phyloP scores from a whole-genome alignment of 345 rosid genomes.

The Balakata baccata region DNA sequence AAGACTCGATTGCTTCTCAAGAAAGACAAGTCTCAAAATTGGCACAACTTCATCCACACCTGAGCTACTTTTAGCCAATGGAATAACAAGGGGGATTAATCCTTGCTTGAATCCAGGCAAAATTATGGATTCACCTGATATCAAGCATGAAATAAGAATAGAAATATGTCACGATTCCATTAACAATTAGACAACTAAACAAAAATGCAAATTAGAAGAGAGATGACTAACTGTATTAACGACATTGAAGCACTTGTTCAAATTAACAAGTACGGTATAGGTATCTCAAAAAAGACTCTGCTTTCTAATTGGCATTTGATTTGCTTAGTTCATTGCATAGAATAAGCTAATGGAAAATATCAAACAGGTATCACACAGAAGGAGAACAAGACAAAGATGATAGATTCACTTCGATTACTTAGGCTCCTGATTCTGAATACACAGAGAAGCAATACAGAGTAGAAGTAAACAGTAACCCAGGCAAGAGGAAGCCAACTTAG shows the following conservation, averaged over 20 bases:
- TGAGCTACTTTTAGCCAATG: constrained; percentile 23
- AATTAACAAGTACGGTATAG: background rate
- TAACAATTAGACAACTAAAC: background rate
- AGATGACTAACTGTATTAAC: background rate
- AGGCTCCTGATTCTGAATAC: background rate
- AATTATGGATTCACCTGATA: constrained; percentile 18
- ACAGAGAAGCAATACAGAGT: background rate
- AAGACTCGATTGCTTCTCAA: constrained; percentile 7
- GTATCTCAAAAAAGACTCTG: background rate
- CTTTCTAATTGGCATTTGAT: background rate
- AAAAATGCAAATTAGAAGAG: background rate
- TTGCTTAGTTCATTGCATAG: background rate
- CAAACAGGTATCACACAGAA: too few relatives aligned
- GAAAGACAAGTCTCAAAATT: background rate
- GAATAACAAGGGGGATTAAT: constrained; percentile 24
- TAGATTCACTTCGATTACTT: background rate
- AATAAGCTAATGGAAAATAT: background rate
- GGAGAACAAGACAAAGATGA: background rate
- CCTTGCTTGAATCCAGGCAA: constrained; percentile 25
- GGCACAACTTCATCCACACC: constrained; percentile 9
- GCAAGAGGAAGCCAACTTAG: background rate
- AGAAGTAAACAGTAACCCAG: background rate
- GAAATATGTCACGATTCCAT: background rate
- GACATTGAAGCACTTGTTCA: background rate
- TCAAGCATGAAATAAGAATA: background rate